Evolutionary conservation across 108 stramenopile species (phyloP).

Genomic region (Nitzschia sp.): DNA sequence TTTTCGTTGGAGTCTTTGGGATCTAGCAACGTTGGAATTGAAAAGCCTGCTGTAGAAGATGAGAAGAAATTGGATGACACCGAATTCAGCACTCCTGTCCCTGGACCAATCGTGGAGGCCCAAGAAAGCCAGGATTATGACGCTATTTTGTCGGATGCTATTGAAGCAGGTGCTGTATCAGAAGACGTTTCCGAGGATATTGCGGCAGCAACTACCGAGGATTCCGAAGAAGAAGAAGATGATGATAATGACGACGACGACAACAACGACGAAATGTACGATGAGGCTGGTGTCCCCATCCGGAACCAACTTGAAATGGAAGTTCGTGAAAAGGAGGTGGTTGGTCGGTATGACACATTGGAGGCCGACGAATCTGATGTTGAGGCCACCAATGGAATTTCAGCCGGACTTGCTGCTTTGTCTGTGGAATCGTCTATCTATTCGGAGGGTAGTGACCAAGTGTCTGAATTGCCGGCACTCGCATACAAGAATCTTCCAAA

Average conservation of each 20-base stretch:
- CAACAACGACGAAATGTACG: constrained; percentile 1
- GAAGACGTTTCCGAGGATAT: neutral
- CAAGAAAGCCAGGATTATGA: neutral
- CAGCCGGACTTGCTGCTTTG: neutral
- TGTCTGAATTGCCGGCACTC: neutral
- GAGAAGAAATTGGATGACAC: constrained; percentile 36
- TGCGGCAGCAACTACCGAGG: neutral
- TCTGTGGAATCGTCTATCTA: neutral
- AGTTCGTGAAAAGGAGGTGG: neutral
- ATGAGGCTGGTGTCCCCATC: constrained; percentile 20
- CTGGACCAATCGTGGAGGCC: constrained; percentile 1
- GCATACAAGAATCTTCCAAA: constrained; percentile 16
- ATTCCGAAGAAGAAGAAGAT: neutral
- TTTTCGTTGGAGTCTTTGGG: constrained; percentile 19
- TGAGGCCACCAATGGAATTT: neutral
- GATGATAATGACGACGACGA: neutral
- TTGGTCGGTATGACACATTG: constrained; percentile 5
- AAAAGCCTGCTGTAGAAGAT: constrained; percentile 10
- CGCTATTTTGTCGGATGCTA: neutral
- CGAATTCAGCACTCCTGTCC: constrained; percentile 26
- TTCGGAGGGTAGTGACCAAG: constrained; percentile 7
- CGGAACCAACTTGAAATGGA: constrained; percentile 1
- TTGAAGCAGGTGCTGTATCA: neutral
- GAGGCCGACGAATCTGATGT: constrained; percentile 6
- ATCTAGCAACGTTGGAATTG: neutral